These are phyloP conservation scores for Cystoderma amianthinum DNA, from an alignment of 768 basidiomycete species.

Conservation along the genomic window DNA sequence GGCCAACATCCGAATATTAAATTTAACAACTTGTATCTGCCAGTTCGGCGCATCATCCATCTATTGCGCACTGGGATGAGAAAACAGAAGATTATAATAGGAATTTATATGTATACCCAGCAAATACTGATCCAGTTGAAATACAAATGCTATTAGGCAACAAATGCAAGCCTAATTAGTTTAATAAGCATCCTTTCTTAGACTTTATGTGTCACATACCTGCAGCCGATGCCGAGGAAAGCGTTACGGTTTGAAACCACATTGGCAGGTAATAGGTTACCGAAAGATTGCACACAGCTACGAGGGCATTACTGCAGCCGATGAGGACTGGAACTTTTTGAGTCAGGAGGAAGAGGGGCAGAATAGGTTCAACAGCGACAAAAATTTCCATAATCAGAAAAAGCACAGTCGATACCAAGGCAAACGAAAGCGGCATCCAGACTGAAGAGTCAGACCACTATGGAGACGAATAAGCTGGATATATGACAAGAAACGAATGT, in stretches of 20 bases:
- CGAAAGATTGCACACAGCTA: conserved; percentile 67
- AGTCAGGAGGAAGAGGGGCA: conserved; percentile 58
- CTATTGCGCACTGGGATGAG: too few species aligned
- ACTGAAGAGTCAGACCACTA: conserved; percentile 60
- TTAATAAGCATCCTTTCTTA: not conserved
- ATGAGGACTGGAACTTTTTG: conserved; percentile 69
- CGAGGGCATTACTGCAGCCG: conserved; percentile 66
- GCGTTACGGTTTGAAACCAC: conserved; percentile 77
- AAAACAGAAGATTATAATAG: too few species aligned
- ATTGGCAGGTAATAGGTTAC: conserved; percentile 77
- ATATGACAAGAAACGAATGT: not conserved
- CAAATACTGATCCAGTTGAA: conserved; percentile 60
- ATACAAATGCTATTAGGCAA: conserved; percentile 56
- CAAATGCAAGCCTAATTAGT: conserved; percentile 48
- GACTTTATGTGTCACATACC: conserved; percentile 14
- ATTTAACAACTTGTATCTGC: conserved; percentile 55
- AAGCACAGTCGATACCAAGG: conserved; percentile 32
- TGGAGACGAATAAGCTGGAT: too few species aligned
- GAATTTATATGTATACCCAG: too few species aligned
- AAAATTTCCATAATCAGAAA: conserved; percentile 62
- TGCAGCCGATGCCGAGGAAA: conserved; percentile 55
- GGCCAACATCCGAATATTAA: conserved; percentile 58
- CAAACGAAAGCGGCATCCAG: conserved; percentile 35
- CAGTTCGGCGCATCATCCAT: conserved; percentile 60
- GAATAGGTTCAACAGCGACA: conserved; percentile 62